Evolutionary conservation across 2,329 filamentous ascomycete genomes (phyloP).

Genomic region (Colletotrichum tofieldiae): DNA sequence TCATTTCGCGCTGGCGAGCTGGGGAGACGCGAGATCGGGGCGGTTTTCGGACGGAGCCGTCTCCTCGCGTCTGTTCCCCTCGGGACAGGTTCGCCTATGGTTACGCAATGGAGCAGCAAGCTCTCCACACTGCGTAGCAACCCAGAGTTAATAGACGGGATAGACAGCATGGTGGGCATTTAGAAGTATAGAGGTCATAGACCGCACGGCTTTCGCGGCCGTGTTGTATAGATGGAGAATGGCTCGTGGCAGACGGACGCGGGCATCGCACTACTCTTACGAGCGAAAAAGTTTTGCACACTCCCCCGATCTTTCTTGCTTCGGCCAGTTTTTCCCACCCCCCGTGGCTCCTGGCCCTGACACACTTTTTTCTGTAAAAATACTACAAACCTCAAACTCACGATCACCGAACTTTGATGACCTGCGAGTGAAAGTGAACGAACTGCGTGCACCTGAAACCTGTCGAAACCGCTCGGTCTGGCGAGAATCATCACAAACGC

Average conservation of each 20-base stretch:
- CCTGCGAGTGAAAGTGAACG: background rate
- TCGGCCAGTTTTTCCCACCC: slow-evolving; percentile 21
- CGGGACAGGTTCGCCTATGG: slow-evolving; percentile 40
- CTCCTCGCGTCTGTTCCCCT: slow-evolving; percentile 4
- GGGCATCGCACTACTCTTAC: slow-evolving; percentile 33
- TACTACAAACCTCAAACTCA: slow-evolving; percentile 42
- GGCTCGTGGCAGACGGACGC: slow-evolving; percentile 28
- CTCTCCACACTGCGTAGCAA: slow-evolving; percentile 31
- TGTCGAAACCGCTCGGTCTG: no score
- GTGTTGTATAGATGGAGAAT: slow-evolving; percentile 43
- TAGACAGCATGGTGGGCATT: slow-evolving; percentile 42
- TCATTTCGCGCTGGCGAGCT: slow-evolving; percentile 41
- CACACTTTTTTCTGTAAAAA: slow-evolving; percentile 43
- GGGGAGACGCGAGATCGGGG: slow-evolving; percentile 24
- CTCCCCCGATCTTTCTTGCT: slow-evolving; percentile 19
- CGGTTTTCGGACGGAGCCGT: slow-evolving; percentile 36
- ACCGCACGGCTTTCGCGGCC: slow-evolving; percentile 34
- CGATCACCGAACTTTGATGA: background rate
- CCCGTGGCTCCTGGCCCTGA: slow-evolving; percentile 43
- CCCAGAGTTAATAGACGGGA: slow-evolving; percentile 42
- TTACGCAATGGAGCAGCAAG: slow-evolving; percentile 26
- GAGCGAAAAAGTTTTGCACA: slow-evolving; percentile 40
- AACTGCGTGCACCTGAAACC: background rate
- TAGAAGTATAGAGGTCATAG: slow-evolving; percentile 41
- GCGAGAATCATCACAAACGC: background rate